Percentiles rank a stretch among this genome's conserved stretches.
phyloP scores from a whole-genome alignment of 768 basidiomycete species.

The Daedaleopsis sinensis region DNA sequence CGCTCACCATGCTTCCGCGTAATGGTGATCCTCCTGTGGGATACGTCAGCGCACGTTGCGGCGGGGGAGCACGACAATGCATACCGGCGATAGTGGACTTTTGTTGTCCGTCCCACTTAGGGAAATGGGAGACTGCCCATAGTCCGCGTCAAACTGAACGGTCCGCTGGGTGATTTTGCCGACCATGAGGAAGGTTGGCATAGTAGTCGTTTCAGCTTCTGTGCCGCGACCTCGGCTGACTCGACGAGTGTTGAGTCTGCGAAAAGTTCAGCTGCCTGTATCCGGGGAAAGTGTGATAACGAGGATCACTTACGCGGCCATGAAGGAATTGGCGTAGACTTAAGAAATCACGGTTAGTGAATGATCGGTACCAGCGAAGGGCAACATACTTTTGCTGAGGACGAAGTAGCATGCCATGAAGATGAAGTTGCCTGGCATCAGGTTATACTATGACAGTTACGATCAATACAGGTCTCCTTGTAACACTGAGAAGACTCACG shows the following conservation, averaged over 20 bases:
- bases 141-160: conserved; percentile 14
- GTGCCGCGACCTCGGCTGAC: conserved; percentile 57
- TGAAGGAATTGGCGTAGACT: conserved; percentile 70
- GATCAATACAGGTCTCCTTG: not conserved
- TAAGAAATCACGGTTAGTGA: not conserved
- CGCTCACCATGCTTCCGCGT: conserved; percentile 17
- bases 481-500: conserved; percentile 39
- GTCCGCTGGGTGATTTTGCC: conserved; percentile 28
- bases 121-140: not conserved
- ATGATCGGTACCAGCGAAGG: not conserved
- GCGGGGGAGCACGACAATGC: not conserved
- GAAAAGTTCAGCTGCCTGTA: not conserved
- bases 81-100: conserved; percentile 6
- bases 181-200: conserved; percentile 33
- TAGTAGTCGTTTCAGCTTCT: conserved; percentile 39
- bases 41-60: not conserved
- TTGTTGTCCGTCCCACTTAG: conserved; percentile 8
- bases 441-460: conserved; percentile 50
- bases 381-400: conserved; percentile 60
- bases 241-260: conserved; percentile 63
- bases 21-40: not conserved
- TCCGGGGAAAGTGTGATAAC: not conserved
- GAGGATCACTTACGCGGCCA: conserved; percentile 66
- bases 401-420: conserved; percentile 67
- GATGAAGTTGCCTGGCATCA: conserved; percentile 55